Evolutionary conservation across 1,139 yeast genomes (phyloP), one percentile per base, ranked within the genome.

Genomic region (Nakaseomyces sp.): DNA sequence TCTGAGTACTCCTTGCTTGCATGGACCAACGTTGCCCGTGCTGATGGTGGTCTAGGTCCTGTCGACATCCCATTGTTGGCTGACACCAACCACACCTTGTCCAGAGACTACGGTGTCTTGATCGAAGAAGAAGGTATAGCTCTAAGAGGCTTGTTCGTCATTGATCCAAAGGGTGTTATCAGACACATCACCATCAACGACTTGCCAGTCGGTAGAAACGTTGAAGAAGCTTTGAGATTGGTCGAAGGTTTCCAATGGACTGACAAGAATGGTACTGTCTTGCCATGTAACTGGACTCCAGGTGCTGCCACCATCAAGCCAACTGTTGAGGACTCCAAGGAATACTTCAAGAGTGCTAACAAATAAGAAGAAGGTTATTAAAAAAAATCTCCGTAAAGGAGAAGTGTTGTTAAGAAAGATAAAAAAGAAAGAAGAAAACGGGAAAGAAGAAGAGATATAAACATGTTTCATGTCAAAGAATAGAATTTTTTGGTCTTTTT

Each of bases 201-300:
- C 70, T 81, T 89, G 69, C 96, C 97, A 68, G 98, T 91, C 58
- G 98, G 98, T 70, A 88, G 98, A 79, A 84, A 87, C 62, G 97
- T 89, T 56, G 96, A 88, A 56, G 98, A 91, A 77, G 84, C 96
- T 58, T 76, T 86, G 67, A 88, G 98, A 83, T 81, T 91, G 68
- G 79, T 91, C 56, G 97, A 91, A 68, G 97, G 96, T 61, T 89
- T 91, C 95, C 94, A 89, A 76, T 88, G 91, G 87, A 83, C 95
- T 64, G 96, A 89, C 71, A 83, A 86, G 77, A 74, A 89, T 79
- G 96, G 97, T 73, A 95, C 91, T 73, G 97, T 91, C 57, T 86
- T 95, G 73, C 96, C 96, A 62, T 96, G 97, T 68, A 89, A 88
- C 93, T 91, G 98, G 97, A 85, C 86, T 60, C 89, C 93, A 72